Evolutionary conservation across 306 rosid genomes (phyloP).

Genomic region (Prunus persica): DNA sequence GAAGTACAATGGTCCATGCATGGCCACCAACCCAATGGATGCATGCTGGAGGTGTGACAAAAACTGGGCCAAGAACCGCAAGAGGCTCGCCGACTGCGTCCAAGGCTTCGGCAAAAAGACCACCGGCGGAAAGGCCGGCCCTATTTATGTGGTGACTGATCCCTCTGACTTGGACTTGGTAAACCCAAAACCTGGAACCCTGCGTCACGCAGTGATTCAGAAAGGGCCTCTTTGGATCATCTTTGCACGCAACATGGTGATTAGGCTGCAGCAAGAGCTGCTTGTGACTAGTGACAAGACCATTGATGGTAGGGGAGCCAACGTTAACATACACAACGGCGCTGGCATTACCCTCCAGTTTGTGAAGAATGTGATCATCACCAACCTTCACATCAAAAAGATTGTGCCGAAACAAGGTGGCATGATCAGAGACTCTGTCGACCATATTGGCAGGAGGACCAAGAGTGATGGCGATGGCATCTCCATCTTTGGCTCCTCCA

Average conservation of each 20-base stretch:
- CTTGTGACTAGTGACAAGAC: constrained; percentile 58
- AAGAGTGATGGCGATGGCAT: constrained; percentile 79
- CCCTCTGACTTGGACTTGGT: constrained; percentile 51
- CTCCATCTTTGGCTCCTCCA: constrained; percentile 66
- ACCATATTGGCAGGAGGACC: constrained; percentile 54
- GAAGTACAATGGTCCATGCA: constrained; percentile 22
- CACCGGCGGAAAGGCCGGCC: constrained; percentile 58
- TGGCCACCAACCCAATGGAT: constrained; percentile 72
- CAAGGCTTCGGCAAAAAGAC: constrained; percentile 64
- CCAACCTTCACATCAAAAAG: constrained; percentile 48
- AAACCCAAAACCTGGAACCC: constrained; percentile 56
- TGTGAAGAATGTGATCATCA: constrained; percentile 59
- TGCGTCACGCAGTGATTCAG: constrained; percentile 64
- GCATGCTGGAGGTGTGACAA: constrained; percentile 83
- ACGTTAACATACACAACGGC: constrained; percentile 47
- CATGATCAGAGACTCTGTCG: constrained; percentile 38
- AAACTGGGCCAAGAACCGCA: constrained; percentile 58
- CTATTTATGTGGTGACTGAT: constrained; percentile 49
- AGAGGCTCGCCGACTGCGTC: constrained; percentile 51
- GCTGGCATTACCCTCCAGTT: constrained; percentile 71
- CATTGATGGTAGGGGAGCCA: constrained; percentile 69
- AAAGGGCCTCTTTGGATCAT: constrained; percentile 65
- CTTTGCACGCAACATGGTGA: constrained; percentile 52
- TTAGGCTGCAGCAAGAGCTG: constrained; percentile 55
- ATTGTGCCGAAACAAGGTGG: constrained; percentile 47